A percentile compares a stretch with the other conserved stretches of the same genome.
These are phyloP conservation scores for Verbena officinalis DNA, from an alignment of 257 asterid genomes.

Conservation along the genomic window DNA sequence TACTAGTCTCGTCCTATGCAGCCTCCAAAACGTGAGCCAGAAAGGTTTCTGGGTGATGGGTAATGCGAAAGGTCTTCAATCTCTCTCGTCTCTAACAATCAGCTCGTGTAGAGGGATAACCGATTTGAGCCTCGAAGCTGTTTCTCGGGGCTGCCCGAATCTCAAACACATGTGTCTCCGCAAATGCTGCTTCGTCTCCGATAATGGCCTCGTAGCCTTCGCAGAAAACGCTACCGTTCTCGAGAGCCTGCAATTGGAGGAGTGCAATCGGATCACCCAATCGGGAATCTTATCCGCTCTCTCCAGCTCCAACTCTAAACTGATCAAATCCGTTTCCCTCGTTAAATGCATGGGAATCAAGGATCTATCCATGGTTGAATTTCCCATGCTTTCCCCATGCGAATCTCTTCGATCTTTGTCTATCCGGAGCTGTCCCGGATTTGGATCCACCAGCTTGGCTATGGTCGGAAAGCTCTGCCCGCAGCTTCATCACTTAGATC, in stretches of 20 bases:
- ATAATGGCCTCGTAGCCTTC: slow-evolving; percentile 71
- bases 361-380: slow-evolving; percentile 52
- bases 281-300: slow-evolving; percentile 62
- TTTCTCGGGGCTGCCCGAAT: slow-evolving; percentile 67
- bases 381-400: slow-evolving; percentile 57
- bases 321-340: slow-evolving; percentile 73
- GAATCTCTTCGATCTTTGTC: slow-evolving; percentile 78
- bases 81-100: slow-evolving; percentile 58
- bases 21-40: slow-evolving; percentile 77
- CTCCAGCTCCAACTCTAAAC: slow-evolving; percentile 58
- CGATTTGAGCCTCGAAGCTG: slow-evolving; percentile 70
- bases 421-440: slow-evolving; percentile 78
- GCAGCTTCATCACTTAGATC: slow-evolving; percentile 71
- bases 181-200: slow-evolving; percentile 73
- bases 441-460: slow-evolving; percentile 70
- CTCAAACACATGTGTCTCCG: slow-evolving; percentile 62
- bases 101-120: slow-evolving; percentile 69
- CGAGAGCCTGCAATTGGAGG: slow-evolving; percentile 78
- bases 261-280: slow-evolving; percentile 82
- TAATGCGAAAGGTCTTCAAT: slow-evolving; percentile 63
- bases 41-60: slow-evolving; percentile 98
- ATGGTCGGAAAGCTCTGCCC: slow-evolving; percentile 86
- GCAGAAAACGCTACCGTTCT: slow-evolving; percentile 61
- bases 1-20: slow-evolving; percentile 55
- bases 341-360: slow-evolving; percentile 80